These are phyloP conservation scores for Boletus insuetus DNA, from an alignment of 768 basidiomycete species.

Conservation along the genomic window DNA sequence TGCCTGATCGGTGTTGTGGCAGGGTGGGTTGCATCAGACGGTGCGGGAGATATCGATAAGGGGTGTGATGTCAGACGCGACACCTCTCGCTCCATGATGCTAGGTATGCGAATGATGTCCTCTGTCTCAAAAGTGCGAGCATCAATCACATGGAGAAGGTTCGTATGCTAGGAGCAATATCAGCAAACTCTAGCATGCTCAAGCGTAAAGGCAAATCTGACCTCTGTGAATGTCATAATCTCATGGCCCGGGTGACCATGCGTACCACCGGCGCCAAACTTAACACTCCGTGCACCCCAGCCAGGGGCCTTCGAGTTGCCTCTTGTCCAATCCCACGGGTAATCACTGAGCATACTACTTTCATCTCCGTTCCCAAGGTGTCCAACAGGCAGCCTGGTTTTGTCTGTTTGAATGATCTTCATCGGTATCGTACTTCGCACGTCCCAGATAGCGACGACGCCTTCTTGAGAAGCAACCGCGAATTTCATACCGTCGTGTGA, in stretches of 20 bases:
- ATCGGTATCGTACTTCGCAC: conserved; percentile 70
- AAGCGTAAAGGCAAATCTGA: conserved; percentile 31
- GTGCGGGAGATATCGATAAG: conserved; percentile 8
- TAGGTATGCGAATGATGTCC: conserved; percentile 61
- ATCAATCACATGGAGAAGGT: conserved; percentile 79
- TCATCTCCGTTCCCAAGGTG: conserved; percentile 38
- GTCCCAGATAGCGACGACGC: conserved; percentile 79
- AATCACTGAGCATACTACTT: conserved; percentile 57
- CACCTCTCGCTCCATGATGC: conserved; percentile 24
- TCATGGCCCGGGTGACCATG: conserved; percentile 55
- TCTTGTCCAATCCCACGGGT: conserved; percentile 67
- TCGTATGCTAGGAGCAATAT: conserved; percentile 61
- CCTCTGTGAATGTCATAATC: conserved; percentile 89
- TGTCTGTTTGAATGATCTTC: conserved; percentile 62
- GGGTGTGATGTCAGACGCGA: conserved; percentile 12
- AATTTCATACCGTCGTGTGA: conserved; percentile 74
- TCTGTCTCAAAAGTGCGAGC: conserved; percentile 82
- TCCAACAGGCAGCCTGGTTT: conserved; percentile 30
- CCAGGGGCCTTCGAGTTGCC: conserved; percentile 60
- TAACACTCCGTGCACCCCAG: conserved; percentile 84
- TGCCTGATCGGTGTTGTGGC: conserved; percentile 16
- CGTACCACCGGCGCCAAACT: conserved; percentile 68
- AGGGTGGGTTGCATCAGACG: conserved; percentile 1
- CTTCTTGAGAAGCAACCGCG: conserved; percentile 81
- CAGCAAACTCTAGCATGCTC: not conserved